Evolutionary conservation across 1,284 basidiomycete genomes (phyloP).

Genomic region (Sanghuangporus weigelae): DNA sequence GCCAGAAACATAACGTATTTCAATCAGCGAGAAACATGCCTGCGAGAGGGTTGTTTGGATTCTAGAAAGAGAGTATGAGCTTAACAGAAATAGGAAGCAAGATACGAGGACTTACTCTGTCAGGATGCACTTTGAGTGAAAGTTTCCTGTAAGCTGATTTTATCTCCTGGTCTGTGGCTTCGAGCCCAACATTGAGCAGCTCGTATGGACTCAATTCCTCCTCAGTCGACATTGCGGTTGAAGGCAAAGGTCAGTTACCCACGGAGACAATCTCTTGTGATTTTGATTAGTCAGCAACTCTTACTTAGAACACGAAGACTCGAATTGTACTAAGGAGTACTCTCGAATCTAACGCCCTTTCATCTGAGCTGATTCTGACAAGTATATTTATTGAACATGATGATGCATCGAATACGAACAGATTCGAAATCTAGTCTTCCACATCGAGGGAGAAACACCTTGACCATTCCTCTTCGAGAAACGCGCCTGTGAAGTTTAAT

Average conservation of each 20-base stretch:
- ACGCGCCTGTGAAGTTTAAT: not conserved
- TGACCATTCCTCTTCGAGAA: not conserved
- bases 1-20: not conserved
- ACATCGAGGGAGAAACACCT: not conserved
- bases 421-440: no score
- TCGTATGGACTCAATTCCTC: slow-evolving; percentile 73
- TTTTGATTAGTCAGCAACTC: not conserved
- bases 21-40: slow-evolving; percentile 34
- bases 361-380: no score
- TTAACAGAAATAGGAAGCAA: slow-evolving; percentile 21
- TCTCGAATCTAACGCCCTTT: no score
- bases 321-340: no score
- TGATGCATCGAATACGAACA: no score
- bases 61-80: slow-evolving; percentile 40
- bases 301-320: not conserved
- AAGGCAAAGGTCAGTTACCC: not conserved
- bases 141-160: slow-evolving; percentile 78
- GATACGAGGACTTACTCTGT: slow-evolving; percentile 53
- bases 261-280: not conserved
- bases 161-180: slow-evolving; percentile 80
- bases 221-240: slow-evolving; percentile 21
- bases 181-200: slow-evolving; percentile 58
- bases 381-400: no score
- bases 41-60: slow-evolving; percentile 75
- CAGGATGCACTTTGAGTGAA: slow-evolving; percentile 86